Evolutionary conservation across 1,284 basidiomycete genomes (phyloP), one percentile per base, ranked within the genome.

Genomic region (Pascua sp.): DNA sequence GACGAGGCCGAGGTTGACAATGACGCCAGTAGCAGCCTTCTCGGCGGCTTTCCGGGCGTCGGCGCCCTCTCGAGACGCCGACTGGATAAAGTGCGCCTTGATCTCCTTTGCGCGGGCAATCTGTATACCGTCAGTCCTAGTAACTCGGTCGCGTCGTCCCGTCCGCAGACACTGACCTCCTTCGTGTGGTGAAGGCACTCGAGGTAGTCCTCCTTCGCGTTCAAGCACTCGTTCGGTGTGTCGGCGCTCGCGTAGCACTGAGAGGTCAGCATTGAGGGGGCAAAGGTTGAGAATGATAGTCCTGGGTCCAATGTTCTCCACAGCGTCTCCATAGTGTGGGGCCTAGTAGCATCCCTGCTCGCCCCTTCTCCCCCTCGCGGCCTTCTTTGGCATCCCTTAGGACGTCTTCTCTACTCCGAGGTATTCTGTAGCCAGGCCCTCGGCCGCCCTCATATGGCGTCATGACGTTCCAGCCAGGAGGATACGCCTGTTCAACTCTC

Each of bases 141-240:
- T 38, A 17, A 38, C 24, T 2, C 4, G 32, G 45, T 42, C 2
- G 47, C 13, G 18, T 5, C 17, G 46, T 18, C 36, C n/a, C 17
- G 37, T 5, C 10, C n/a, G 18, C 18, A 17, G 11, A 24, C 7
- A 64, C 79, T 59, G 62, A 92, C 93, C 85, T 95, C 92, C 77
- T 95, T 91, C 45, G 84, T 87, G 72, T 89, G 86, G 75, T 96
- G 93, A 59, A 97, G 79, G 77, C 94, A 97, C 77, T 96, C 92
- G 57, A 96, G 75, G 80, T 97, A 97, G 77, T 96, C 93, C 63
- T 90, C 90, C 61, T 85, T 86, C 64, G 86, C 86, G 15, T 81
- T 77, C 15, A 82, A 77, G 77, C 93, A 97, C 69, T 90, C 81
- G 47, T 79, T 76, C 1, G 91, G 90, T 47, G 80, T 81, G 64